Conservation (phyloP, 441 rosid genomes). For the Mallotus repandus region DNA sequence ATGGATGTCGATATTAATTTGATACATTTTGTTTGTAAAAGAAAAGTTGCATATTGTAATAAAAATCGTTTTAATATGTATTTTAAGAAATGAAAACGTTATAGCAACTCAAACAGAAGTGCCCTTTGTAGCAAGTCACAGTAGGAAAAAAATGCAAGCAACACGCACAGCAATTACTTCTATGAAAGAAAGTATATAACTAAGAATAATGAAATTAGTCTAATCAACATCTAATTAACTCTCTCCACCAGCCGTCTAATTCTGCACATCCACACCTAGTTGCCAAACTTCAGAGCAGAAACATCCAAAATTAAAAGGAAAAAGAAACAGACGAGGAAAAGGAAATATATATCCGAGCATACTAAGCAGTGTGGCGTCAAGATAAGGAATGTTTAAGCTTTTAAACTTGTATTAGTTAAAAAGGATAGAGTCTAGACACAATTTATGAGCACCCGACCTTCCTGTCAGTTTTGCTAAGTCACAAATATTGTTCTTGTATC, state of each 20-base stretch:
- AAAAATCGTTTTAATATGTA: too few relatives aligned
- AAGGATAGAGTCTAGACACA: neutral
- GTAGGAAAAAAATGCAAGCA: too few relatives aligned
- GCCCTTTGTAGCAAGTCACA: too few relatives aligned
- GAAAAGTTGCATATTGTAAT: too few relatives aligned
- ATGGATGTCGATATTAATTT: too few relatives aligned
- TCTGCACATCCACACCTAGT: constrained; percentile 1
- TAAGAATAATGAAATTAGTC: too few relatives aligned
- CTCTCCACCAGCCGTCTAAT: neutral
- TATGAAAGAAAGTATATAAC: too few relatives aligned
- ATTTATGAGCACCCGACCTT: neutral
- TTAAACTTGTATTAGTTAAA: constrained; percentile 14
- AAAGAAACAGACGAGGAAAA: neutral
- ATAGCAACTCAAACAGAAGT: too few relatives aligned
- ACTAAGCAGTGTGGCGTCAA: neutral
- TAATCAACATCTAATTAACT: too few relatives aligned
- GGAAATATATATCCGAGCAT: neutral
- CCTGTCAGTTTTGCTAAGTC: constrained; percentile 26
- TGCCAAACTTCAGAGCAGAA: constrained; percentile 16
- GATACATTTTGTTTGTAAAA: too few relatives aligned
- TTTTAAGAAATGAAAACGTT: too few relatives aligned
- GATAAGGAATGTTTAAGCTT: constrained; percentile 10
- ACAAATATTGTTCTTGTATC: constrained; percentile 87
- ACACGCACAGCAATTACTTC: too few relatives aligned
- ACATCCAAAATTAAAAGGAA: neutral